Conservation (phyloP, 441 rosid genomes). For the Eutrema salsugineum region DNA sequence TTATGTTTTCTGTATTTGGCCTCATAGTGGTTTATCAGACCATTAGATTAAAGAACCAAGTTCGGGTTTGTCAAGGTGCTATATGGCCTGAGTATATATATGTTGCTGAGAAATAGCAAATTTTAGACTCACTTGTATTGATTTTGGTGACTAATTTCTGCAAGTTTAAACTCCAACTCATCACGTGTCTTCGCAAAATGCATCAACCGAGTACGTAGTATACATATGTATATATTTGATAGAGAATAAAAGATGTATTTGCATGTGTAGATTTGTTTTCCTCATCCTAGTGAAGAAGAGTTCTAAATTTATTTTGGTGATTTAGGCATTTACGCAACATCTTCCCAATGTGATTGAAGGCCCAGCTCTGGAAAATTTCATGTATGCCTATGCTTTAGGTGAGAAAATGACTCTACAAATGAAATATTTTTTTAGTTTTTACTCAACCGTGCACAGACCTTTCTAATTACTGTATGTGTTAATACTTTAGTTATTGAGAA, state of each 20-base stretch:
- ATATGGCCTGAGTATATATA: neutral
- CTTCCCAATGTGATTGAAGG: conserved; percentile 33
- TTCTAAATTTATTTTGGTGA: neutral
- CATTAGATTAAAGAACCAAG: neutral
- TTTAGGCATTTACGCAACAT: conserved; percentile 48
- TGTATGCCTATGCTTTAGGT: conserved; percentile 81
- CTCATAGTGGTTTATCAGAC: neutral
- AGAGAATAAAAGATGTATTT: neutral
- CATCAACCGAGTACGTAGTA: no score
- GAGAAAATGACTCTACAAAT: conserved; percentile 11
- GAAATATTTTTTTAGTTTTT: neutral
- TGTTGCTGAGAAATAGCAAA: neutral
- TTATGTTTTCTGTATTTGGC: neutral
- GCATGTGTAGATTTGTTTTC: neutral
- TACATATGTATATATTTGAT: neutral
- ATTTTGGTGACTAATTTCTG: neutral
- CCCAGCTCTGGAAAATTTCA: conserved; percentile 54
- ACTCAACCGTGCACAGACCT: neutral
- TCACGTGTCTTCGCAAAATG: neutral
- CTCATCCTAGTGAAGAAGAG: neutral
- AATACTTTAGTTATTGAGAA: neutral
- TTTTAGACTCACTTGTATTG: neutral
- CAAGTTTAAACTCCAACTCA: neutral
- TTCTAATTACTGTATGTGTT: neutral
- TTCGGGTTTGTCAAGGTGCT: neutral